Percentiles rank a stretch among this genome's conserved stretches.
Evolutionary conservation across 2,329 filamentous ascomycete genomes (phyloP).

Genomic region (Sporothrix phasma): DNA sequence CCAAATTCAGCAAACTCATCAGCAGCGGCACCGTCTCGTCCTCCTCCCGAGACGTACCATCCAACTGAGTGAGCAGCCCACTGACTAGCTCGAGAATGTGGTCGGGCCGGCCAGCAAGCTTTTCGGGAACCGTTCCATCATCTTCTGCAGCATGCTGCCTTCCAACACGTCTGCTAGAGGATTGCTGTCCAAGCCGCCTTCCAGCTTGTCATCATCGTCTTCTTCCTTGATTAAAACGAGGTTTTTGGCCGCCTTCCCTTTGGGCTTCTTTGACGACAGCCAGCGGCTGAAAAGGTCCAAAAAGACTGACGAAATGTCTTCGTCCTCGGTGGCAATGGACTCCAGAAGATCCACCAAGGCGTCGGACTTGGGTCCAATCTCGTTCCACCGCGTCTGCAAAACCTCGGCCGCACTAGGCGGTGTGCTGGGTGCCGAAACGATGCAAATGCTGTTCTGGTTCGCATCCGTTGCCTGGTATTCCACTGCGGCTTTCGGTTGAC

Average conservation of each 20-base stretch:
- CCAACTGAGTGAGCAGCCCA: slow-evolving; percentile 44
- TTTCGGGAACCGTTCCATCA: slow-evolving; percentile 55
- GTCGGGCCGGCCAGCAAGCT: slow-evolving; percentile 52
- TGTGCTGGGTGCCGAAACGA: slow-evolving; percentile 29
- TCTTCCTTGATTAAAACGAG: slow-evolving; percentile 22
- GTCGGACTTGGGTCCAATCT: slow-evolving; percentile 39
- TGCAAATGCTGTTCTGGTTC: slow-evolving; percentile 40
- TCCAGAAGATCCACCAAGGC: slow-evolving; percentile 41
- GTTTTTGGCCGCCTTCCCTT: slow-evolving; percentile 17
- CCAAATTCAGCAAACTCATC: slow-evolving; percentile 51
- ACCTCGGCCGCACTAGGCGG: slow-evolving; percentile 16
- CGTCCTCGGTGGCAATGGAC: slow-evolving; percentile 40
- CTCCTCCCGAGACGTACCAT: slow-evolving; percentile 25
- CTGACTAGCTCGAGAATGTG: slow-evolving; percentile 55
- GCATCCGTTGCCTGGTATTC: slow-evolving; percentile 39
- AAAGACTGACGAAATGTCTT: slow-evolving; percentile 52
- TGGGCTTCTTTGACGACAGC: slow-evolving; percentile 30
- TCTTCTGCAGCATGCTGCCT: slow-evolving; percentile 52
- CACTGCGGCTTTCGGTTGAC: slow-evolving; percentile 32
- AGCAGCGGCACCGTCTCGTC: slow-evolving; percentile 44
- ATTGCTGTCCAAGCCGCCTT: slow-evolving; percentile 24
- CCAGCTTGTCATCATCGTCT: slow-evolving; percentile 23
- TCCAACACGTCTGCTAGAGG: slow-evolving; percentile 43
- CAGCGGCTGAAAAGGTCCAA: slow-evolving; percentile 49
- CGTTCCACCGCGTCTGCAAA: slow-evolving; percentile 24